Evolutionary conservation across 2,329 filamentous ascomycete genomes (phyloP).

Genomic region (Chaetomium olivaceum): DNA sequence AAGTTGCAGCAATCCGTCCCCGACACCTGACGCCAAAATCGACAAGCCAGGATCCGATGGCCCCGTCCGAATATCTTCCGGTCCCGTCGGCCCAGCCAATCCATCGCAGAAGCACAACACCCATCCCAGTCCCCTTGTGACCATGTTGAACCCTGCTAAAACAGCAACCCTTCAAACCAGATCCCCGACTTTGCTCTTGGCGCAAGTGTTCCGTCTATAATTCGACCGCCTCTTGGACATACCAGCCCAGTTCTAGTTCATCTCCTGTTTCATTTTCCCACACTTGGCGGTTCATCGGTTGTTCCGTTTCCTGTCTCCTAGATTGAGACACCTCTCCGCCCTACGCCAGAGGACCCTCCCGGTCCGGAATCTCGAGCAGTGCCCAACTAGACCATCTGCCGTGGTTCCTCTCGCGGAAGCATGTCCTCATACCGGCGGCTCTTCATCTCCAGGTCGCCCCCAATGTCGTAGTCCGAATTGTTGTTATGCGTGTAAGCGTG

Average conservation of each 20-base stretch:
- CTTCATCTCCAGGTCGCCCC: conserved; percentile 51
- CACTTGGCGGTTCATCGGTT: not conserved
- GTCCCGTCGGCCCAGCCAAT: not conserved
- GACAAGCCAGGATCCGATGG: not conserved
- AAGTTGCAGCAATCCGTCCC: conserved; percentile 1
- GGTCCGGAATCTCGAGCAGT: not conserved
- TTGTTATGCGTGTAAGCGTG: conserved; percentile 42
- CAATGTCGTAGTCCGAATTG: conserved; percentile 42
- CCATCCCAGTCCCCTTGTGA: not conserved
- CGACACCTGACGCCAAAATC: conserved; percentile 18
- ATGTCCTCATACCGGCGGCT: conserved; percentile 60
- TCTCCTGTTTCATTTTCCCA: not conserved
- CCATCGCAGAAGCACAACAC: not conserved
- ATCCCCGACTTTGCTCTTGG: not conserved
- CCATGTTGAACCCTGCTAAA: not conserved
- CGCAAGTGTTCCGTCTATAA: not conserved
- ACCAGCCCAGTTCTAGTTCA: not conserved
- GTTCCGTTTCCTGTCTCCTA: not conserved
- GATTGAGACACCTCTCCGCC: not conserved
- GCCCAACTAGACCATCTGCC: conserved; percentile 38
- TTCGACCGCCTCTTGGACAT: not conserved
- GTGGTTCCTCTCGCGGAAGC: conserved; percentile 53
- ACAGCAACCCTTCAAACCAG: not conserved
- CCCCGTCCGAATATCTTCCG: not conserved
- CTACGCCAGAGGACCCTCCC: not conserved